Evolutionary conservation across 441 rosid species (phyloP).

Genomic region (Theobroma grandiflorum): DNA sequence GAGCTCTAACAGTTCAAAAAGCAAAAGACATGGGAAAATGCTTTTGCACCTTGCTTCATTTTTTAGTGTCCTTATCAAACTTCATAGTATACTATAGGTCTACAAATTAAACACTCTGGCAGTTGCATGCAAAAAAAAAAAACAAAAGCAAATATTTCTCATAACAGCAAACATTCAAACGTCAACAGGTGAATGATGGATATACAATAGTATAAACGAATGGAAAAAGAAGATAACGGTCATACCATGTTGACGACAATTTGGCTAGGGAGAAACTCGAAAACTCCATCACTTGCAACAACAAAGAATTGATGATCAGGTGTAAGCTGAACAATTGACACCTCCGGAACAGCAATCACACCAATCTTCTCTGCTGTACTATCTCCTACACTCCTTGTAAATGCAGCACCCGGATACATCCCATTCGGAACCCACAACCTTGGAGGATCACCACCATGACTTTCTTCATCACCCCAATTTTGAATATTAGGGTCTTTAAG

Average conservation of each 20-base stretch:
- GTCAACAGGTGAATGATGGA: neutral
- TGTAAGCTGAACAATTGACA: conserved; percentile 64
- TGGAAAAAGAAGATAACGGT: neutral
- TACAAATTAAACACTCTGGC: neutral
- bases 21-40: neutral
- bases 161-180: conserved; percentile 7
- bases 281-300: conserved; percentile 96
- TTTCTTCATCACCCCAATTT: conserved; percentile 89
- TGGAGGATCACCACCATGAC: conserved; percentile 88
- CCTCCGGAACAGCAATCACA: conserved; percentile 86
- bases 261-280: conserved; percentile 95
- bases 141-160: neutral
- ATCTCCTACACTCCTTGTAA: conserved; percentile 93
- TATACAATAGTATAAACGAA: conserved; percentile 2
- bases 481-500: conserved; percentile 83
- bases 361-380: conserved; percentile 84
- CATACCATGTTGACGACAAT: conserved; percentile 87
- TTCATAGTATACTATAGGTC: neutral
- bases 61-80: neutral
- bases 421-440: conserved; percentile 96
- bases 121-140: neutral
- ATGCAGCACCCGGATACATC: conserved; percentile 93
- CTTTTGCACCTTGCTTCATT: neutral
- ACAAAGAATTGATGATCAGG: conserved; percentile 82
- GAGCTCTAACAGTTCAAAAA: neutral